These are phyloP conservation scores for Hymenoscyphus salicellus DNA, from an alignment of 2,329 filamentous ascomycete genomes.

Conservation along the genomic window DNA sequence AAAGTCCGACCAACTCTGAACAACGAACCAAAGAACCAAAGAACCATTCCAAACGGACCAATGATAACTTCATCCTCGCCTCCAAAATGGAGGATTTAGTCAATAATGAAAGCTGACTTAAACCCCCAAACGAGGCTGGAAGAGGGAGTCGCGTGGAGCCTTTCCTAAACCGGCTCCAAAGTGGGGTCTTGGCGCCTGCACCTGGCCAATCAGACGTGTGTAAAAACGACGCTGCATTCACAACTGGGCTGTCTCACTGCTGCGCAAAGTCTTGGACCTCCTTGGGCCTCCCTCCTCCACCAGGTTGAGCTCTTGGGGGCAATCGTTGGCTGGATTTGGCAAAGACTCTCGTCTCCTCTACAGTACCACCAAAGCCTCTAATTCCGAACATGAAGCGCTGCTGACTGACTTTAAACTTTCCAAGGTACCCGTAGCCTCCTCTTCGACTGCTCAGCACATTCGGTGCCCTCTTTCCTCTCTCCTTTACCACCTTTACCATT, in stretches of 20 bases:
- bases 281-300: not conserved
- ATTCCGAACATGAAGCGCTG: not conserved
- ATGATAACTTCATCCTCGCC: no score
- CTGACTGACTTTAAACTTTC: not conserved
- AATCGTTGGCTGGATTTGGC: not conserved
- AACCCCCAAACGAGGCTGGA: no score
- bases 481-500: not conserved
- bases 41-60: no score
- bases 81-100: no score
- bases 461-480: not conserved
- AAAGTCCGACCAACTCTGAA: no score
- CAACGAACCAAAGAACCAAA: no score
- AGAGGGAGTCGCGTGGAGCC: not conserved
- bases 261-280: not conserved
- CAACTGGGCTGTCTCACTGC: not conserved
- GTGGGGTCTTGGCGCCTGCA: not conserved
- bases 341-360: not conserved
- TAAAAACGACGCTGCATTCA: not conserved
- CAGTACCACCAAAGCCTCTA: not conserved
- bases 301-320: not conserved
- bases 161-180: not conserved
- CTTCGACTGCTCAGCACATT: not conserved
- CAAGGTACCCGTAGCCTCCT: not conserved
- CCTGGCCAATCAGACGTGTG: not conserved
- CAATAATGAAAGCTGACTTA: no score